Base-by-base conservation (phyloP, 1,284 basidiomycete genomes). In the Bjerkandera adusta region DNA sequence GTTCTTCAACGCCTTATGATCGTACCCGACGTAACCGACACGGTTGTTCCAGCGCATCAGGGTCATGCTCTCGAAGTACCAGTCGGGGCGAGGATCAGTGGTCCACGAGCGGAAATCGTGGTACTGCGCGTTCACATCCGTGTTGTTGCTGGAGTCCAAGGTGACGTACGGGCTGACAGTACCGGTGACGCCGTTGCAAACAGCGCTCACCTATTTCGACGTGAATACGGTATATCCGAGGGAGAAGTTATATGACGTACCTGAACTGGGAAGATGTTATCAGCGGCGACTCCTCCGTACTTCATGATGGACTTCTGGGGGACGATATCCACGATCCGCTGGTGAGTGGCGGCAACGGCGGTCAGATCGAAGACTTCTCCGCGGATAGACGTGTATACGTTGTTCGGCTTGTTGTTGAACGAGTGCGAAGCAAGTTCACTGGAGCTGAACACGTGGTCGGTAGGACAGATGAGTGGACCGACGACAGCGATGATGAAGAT, bases 1-100 rank as follows among this genome's bases (percentile, higher is more conserved):
- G 54, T 77, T 83, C 57, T 71, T 77, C 60, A 99, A 79, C 52
- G 89, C 85, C 59, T 84, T 83, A 18, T 83, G 81, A 0, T 91
- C 93, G 64, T 83, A 91, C 1, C 94, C 97, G 56, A 97, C 68
- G 66, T 96, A 98, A 0, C 96, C 95, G 38, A 85, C 79, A 43
- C 94, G 86, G 58, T 83, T 86, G 49, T 83, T 88, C 73, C 87
- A 95, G 4, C 94, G 88, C 83, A 99, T 85, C 58, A 79, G 70
- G 5, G 87, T 84, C 92, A 95, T 95, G 54, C 75, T 79, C 71
- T 99, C 90, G 56, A 89, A 93, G 68, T 99, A 99, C 97, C 96
- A 99, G 65, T 99, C 96, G 0, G 94, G 93, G 18, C 95, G 83
- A 0, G 87, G 86, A 62, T 99, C 95, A 51, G 86, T 88, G 22